Base-by-base conservation (phyloP, 2,329 filamentous ascomycete species). In the Penicillium decumbens region DNA sequence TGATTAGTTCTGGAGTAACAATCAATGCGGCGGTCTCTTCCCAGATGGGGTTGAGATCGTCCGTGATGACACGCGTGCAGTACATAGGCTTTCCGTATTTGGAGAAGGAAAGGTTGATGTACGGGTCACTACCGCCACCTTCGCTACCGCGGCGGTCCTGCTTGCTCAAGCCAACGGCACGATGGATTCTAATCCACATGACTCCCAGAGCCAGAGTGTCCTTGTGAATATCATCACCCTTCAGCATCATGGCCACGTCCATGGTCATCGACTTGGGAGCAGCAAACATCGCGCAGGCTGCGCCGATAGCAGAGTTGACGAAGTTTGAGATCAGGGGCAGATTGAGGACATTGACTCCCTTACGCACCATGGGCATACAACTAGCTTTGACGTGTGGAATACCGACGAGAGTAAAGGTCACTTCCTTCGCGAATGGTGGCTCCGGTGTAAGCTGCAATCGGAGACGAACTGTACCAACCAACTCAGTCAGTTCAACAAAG, bases 81-180 rank as follows among this genome's bases (percentile, higher is more conserved):
- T 95, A 97, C 81, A 95, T 95, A 1, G 92, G 92, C 73, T 98
- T 98, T 49, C 88, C 88, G 61, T 96, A 97, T 69, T 97, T 96
- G 63, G 89, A 95, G 76, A 95, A 97, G 35, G 88, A 86, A 30
- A 97, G 79, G 28, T 92, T 96, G 66, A 97, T 95, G 69, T 97
- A 97, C 0, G 92, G 90, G 60, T 98, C 93, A 43, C 88, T 95
- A 39, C 92, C 92, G 29, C 93, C 92, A 15, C 89, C 87, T 45
- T 85, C 80, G 62, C 84, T 91, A 35, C 90, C 91, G 50, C 88
- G 84, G 45, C 73, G 77, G 66, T 98, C 93, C 65, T 96, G 92
- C 72, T 95, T 96, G 75, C 89, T 95, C 50, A 98, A 79, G 0
- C 87, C 90, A 18, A 82, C 77, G 9, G 92, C 93, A 60, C 88